phyloP scores from a whole-genome alignment of 2,329 filamentous ascomycete species.

The Corniculantispora saksenae region DNA sequence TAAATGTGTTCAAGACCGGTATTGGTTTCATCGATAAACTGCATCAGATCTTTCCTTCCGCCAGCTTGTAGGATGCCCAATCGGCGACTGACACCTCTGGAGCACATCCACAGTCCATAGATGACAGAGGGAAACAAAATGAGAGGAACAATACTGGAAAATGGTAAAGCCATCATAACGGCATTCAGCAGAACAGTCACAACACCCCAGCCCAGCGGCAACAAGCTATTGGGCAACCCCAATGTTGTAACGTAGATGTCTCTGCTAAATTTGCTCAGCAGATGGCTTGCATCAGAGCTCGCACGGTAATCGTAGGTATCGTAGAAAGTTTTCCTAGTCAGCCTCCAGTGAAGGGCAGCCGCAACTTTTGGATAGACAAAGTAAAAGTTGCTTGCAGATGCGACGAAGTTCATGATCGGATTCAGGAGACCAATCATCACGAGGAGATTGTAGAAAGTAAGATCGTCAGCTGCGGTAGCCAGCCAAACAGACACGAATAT shows the following conservation, averaged over 20 bases:
- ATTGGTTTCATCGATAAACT: constrained; percentile 40
- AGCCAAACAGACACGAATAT: background rate
- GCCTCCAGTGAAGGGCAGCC: background rate
- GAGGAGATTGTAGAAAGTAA: background rate
- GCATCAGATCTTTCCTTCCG: background rate
- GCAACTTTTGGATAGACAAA: background rate
- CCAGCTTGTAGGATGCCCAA: background rate
- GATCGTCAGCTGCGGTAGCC: background rate
- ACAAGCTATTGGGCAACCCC: background rate
- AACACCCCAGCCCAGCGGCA: background rate
- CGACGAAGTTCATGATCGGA: background rate
- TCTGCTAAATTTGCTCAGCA: background rate
- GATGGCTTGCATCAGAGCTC: background rate
- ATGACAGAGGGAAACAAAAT: background rate
- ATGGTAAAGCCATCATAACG: background rate
- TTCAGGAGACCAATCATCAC: background rate
- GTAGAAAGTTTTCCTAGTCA: background rate
- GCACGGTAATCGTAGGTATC: background rate
- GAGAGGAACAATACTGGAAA: background rate
- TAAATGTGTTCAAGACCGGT: constrained; percentile 49
- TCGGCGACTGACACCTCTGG: background rate
- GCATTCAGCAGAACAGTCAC: background rate
- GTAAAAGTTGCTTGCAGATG: background rate
- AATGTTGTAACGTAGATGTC: background rate
- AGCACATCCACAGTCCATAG: background rate